A percentile compares a stretch with the other conserved stretches of the same genome.
These are phyloP conservation scores for Yamadazyma akitaensis DNA, from an alignment of 805 yeast species.

Conservation along the genomic window DNA sequence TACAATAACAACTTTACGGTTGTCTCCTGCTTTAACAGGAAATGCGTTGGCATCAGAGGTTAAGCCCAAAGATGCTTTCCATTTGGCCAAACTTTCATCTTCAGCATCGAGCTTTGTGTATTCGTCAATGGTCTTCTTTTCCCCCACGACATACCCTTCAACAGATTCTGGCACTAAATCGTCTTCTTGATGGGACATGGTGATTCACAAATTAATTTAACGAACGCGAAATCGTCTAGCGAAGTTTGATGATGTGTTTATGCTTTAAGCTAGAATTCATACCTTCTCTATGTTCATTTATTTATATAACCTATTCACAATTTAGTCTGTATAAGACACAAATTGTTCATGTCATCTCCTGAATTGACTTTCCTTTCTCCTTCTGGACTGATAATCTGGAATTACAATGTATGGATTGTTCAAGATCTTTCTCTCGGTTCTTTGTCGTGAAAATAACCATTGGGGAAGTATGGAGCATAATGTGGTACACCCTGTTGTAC, in stretches of 20 bases:
- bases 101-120: conserved; percentile 81
- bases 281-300: too few species aligned
- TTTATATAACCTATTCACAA: too few species aligned
- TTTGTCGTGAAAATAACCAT: conserved; percentile 16
- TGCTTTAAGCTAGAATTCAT: too few species aligned
- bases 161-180: conserved; percentile 61
- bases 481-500: background rate
- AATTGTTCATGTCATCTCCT: too few species aligned
- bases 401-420: conserved; percentile 29
- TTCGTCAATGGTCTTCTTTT: conserved; percentile 78
- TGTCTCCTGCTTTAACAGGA: conserved; percentile 69
- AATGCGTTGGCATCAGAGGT: conserved; percentile 49
- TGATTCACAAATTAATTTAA: background rate
- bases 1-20: conserved; percentile 72
- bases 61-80: conserved; percentile 88
- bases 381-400: conserved; percentile 19
- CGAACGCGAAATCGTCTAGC: background rate
- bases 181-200: conserved; percentile 33
- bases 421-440: conserved; percentile 25
- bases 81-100: conserved; percentile 84
- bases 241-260: too few species aligned
- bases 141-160: conserved; percentile 61
- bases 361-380: background rate
- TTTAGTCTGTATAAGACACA: too few species aligned
- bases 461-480: background rate